phyloP scores from a whole-genome alignment of 2,329 filamentous ascomycete genomes.

The Fusarium nygamai region DNA sequence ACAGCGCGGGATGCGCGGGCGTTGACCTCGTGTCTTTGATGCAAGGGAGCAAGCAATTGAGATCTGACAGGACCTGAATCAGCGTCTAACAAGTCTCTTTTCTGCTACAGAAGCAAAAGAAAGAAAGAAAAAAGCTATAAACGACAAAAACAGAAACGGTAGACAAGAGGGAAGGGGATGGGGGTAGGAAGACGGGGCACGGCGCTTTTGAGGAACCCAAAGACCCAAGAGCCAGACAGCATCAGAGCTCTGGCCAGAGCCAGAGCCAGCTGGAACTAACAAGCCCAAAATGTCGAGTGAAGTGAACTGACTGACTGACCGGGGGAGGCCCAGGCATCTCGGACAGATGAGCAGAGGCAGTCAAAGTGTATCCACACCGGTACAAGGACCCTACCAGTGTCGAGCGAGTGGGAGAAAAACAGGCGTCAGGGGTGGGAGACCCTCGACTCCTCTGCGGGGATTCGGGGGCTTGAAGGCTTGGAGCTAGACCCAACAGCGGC shows the following conservation, averaged over 20 bases:
- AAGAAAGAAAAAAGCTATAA: conserved; percentile 9
- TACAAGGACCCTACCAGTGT: conserved; percentile 25
- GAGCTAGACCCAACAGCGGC: conserved; percentile 43
- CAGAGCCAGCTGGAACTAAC: conserved; percentile 13
- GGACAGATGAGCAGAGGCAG: conserved; percentile 35
- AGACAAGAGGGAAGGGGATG: conserved; percentile 36
- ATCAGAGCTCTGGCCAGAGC: not conserved
- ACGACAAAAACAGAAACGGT: conserved; percentile 17
- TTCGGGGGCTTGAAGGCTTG: conserved; percentile 37
- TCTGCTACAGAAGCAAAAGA: conserved; percentile 15
- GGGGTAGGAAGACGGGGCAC: conserved; percentile 37
- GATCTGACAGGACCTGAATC: conserved; percentile 20
- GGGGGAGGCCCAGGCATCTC: conserved; percentile 28
- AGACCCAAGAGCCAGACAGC: not conserved
- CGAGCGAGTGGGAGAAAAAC: conserved; percentile 34
- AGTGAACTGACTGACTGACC: conserved; percentile 35
- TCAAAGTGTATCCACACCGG: conserved; percentile 28
- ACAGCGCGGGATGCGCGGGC: conserved; percentile 27
- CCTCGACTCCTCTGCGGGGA: conserved; percentile 43
- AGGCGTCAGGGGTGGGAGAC: conserved; percentile 42
- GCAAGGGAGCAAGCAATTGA: conserved; percentile 34
- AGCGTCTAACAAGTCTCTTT: conserved; percentile 10
- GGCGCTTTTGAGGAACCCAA: conserved; percentile 40
- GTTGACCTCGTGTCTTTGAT: conserved; percentile 28
- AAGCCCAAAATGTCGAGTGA: conserved; percentile 25